phyloP scores from a whole-genome alignment of 2,329 filamentous ascomycete genomes.

The Fusarium abutilonis region DNA sequence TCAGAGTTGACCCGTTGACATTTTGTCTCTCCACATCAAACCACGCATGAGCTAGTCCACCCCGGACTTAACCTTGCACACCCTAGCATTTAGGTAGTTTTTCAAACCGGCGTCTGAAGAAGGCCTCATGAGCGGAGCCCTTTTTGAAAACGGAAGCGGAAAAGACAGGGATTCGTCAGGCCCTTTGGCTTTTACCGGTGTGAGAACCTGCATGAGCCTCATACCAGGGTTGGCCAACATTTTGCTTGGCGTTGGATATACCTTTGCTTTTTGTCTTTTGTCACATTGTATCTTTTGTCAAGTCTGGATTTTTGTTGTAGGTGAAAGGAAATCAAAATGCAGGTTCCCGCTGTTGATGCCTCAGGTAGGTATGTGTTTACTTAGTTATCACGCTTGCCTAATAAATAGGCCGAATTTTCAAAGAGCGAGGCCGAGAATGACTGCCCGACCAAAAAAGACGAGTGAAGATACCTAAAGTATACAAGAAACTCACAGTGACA shows the following conservation, averaged over 20 bases:
- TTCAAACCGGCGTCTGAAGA: conserved; percentile 30
- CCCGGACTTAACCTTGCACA: not conserved
- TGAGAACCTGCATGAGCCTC: conserved; percentile 33
- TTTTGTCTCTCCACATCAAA: conserved; percentile 6
- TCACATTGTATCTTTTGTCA: not conserved
- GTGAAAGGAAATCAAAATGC: not conserved
- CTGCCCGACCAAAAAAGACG: conserved; percentile 1
- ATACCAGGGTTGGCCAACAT: conserved; percentile 10
- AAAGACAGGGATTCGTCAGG: conserved; percentile 11
- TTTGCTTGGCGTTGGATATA: conserved; percentile 2
- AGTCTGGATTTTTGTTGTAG: not conserved
- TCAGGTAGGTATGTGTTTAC: not conserved
- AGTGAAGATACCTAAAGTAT: not conserved
- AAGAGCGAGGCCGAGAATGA: conserved; percentile 3
- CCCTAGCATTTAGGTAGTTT: not conserved
- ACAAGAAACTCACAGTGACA: not conserved
- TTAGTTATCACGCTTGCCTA: not conserved
- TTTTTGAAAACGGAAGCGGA: not conserved
- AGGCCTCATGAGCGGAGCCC: conserved; percentile 35
- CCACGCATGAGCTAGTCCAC: not conserved
- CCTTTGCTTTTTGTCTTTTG: not conserved
- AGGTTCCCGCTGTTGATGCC: not conserved
- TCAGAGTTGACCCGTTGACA: conserved; percentile 17
- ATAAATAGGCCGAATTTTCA: not conserved
- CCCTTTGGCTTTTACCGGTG: conserved; percentile 25